Evolutionary conservation across 495 filamentous ascomycete species (phyloP), one percentile per base, ranked within the genome.

Genomic region (Aspergillus carlsbadensis): DNA sequence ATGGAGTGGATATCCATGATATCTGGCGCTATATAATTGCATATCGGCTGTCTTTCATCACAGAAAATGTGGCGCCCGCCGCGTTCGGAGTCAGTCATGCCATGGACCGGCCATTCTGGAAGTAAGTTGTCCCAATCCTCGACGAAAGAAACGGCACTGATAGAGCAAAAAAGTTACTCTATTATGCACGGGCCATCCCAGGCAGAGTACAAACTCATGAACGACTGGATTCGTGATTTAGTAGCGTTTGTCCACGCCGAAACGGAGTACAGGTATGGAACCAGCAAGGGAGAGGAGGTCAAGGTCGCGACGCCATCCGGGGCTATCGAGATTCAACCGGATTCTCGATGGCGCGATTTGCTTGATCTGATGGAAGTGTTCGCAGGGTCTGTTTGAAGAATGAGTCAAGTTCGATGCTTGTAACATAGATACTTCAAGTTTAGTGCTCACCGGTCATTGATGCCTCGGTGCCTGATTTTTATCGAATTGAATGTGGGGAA

Each of bases 101-200:
- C 10, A 69, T 66, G 63, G 68, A 67, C 26, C 58, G 59, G 21
- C 61, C 63, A 3, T 60, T 67, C 13, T 67, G 65, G 64, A 71
- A 66, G 64, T 69, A 24, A 63, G 61, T 65, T 3, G 29, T 4
- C 1, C 11, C 47, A 36, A 57, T 29, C 13, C 29, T 18, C 7
- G 20, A 44, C n/a, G 29, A 22, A 21, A n/a, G 18, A 29, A 18
- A 39, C 2, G 18, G 8, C 46, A n/a, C 51, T 56, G 18, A 60
- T 31, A 10, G 15, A 20, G 21, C 13, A 33, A n/a, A n/a, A n/a
- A 66, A 49, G 65, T 36, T 70, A 66, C 42, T 62, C 68, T 2
- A 62, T 70, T 21, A 59, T 66, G 57, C 63, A 70, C 44, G 63
- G 65, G 1, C 65, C 63, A 20, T 66, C 53, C 10, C 7, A 39